Evolutionary conservation across 768 basidiomycete species (phyloP).

Genomic region (Mycena kentingensis): DNA sequence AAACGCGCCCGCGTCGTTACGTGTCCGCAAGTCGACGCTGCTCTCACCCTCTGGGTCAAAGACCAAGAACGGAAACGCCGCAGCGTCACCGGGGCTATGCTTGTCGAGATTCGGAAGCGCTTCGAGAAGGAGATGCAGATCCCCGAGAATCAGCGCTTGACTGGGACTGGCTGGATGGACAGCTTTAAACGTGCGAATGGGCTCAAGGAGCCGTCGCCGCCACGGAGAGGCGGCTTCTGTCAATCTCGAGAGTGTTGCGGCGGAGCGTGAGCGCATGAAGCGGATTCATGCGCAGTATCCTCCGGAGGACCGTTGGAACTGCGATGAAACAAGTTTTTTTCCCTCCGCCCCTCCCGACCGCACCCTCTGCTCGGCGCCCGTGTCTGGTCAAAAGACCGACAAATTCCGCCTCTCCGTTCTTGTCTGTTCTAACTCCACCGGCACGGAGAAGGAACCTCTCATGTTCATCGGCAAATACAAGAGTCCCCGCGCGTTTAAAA

Average conservation of each 20-base stretch:
- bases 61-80: constrained; percentile 31
- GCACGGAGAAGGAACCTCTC: constrained; percentile 21
- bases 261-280: constrained; percentile 21
- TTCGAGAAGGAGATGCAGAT: constrained; percentile 33
- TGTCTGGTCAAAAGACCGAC: constrained; percentile 23
- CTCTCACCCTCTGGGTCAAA: constrained; percentile 34
- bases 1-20: constrained; percentile 35
- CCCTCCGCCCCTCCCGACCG: constrained; percentile 20
- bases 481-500: constrained; percentile 23
- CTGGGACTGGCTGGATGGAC: constrained; percentile 26
- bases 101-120: constrained; percentile 22
- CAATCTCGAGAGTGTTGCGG: constrained; percentile 23
- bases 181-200: constrained; percentile 26
- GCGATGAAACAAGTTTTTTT: constrained; percentile 27
- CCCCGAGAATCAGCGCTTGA: constrained; percentile 28
- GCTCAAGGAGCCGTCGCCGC: constrained; percentile 19
- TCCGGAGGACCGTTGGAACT: constrained; percentile 28
- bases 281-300: constrained; percentile 23
- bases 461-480: constrained; percentile 29
- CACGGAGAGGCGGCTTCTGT: constrained; percentile 37
- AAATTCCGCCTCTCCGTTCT: constrained; percentile 23
- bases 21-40: constrained; percentile 36
- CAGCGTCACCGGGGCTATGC: constrained; percentile 30
- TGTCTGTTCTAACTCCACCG: constrained; percentile 22
- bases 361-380: constrained; percentile 12